Percentiles rank a stretch among this genome's conserved stretches.
These are phyloP conservation scores for Cutaneotrichosporon daszewskae DNA, from an alignment of 1,284 basidiomycete species.

Conservation along the genomic window DNA sequence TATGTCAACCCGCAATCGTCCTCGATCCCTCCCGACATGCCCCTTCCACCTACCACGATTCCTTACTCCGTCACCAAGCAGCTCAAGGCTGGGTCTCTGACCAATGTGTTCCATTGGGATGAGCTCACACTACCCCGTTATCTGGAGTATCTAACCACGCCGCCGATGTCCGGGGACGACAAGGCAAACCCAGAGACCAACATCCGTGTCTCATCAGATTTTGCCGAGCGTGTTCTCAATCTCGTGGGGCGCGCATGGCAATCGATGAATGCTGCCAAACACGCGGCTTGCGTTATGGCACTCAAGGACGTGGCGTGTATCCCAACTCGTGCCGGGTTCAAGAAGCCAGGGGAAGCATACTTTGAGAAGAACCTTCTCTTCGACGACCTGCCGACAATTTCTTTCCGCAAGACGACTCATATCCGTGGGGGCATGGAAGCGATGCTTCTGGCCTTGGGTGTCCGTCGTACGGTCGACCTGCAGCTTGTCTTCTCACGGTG, in stretches of 20 bases:
- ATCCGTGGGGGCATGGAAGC: slow-evolving; percentile 75
- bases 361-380: slow-evolving; percentile 85
- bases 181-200: slow-evolving; percentile 56
- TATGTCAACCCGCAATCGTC: slow-evolving; percentile 65
- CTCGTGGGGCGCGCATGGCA: slow-evolving; percentile 73
- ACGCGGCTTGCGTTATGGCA: slow-evolving; percentile 56
- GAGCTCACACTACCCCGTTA: slow-evolving; percentile 75
- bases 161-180: slow-evolving; percentile 48
- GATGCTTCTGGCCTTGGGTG: slow-evolving; percentile 70
- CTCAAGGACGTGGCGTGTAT: slow-evolving; percentile 68
- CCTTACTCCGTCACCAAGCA: slow-evolving; percentile 64
- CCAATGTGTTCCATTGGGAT: slow-evolving; percentile 65
- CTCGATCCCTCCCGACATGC: slow-evolving; percentile 75
- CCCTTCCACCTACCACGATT: slow-evolving; percentile 70
- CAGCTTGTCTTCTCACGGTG: slow-evolving; percentile 79
- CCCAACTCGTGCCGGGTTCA: slow-evolving; percentile 76
- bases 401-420: slow-evolving; percentile 59
- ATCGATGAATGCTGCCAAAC: slow-evolving; percentile 58
- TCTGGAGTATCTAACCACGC: slow-evolving; percentile 61
- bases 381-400: slow-evolving; percentile 76
- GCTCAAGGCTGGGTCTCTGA: slow-evolving; percentile 50
- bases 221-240: slow-evolving; percentile 75
- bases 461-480: slow-evolving; percentile 85
- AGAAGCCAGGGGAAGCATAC: slow-evolving; percentile 70
- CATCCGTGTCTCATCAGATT: slow-evolving; percentile 62